A percentile compares a stretch with the other conserved stretches of the same genome.
phyloP scores from a whole-genome alignment of 2,329 filamentous ascomycete genomes.

The Ambrosiella beaveri region DNA sequence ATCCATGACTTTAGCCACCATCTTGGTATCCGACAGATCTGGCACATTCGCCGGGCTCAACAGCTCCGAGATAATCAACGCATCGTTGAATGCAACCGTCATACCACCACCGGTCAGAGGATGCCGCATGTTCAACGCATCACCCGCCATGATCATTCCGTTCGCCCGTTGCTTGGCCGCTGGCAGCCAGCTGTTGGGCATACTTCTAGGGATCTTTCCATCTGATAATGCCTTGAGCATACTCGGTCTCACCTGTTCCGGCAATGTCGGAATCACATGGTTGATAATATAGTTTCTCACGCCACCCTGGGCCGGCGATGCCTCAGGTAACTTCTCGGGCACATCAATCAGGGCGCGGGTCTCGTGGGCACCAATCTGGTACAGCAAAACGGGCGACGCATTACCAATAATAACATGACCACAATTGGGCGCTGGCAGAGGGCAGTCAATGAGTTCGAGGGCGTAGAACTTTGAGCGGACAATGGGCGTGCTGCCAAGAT shows the following conservation, averaged over 20 bases:
- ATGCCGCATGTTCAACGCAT: slow-evolving; percentile 99
- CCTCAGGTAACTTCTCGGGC: slow-evolving; percentile 57
- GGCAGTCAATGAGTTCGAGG: slow-evolving; percentile 76
- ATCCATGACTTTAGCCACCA: slow-evolving; percentile 51
- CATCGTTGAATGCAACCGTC: slow-evolving; percentile 94
- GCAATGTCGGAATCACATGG: slow-evolving; percentile 62
- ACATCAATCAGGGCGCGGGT: slow-evolving; percentile 83
- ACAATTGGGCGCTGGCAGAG: slow-evolving; percentile 55
- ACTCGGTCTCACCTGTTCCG: slow-evolving; percentile 50
- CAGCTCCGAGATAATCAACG: slow-evolving; percentile 56
- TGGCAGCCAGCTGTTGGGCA: slow-evolving; percentile 93
- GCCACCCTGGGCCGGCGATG: slow-evolving; percentile 57
- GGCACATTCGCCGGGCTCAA: slow-evolving; percentile 54
- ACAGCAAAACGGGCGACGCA: slow-evolving; percentile 64
- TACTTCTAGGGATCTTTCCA: slow-evolving; percentile 58
- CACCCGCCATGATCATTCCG: slow-evolving; percentile 69
- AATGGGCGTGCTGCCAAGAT: slow-evolving; percentile 47
- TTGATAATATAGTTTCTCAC: slow-evolving; percentile 72
- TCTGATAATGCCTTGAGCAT: slow-evolving; percentile 62
- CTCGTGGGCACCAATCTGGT: slow-evolving; percentile 92
- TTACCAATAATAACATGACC: slow-evolving; percentile 80
- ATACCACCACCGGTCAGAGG: slow-evolving; percentile 93
- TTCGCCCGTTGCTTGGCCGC: slow-evolving; percentile 39
- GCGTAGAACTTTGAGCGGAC: slow-evolving; percentile 83
- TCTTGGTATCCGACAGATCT: slow-evolving; percentile 46